Evolutionary conservation across 2,329 filamentous ascomycete genomes (phyloP), one percentile per base, ranked within the genome.

Genomic region (Aspergillus aculeatinus): DNA sequence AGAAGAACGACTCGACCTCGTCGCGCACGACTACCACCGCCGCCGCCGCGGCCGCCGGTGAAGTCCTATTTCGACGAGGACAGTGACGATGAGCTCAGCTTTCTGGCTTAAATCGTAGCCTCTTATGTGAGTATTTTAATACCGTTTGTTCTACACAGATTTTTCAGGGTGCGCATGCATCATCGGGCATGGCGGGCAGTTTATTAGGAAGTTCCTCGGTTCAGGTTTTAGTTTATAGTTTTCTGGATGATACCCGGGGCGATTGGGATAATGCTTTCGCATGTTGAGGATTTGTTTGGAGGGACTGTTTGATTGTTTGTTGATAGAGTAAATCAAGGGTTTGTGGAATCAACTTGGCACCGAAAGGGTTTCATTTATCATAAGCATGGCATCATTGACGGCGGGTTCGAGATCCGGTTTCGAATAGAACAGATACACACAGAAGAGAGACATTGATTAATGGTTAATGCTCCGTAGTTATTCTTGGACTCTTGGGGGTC

Each of bases 1-100:
- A 21, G 10, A 27, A 55, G 39, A 35, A 47, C 48, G 23, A 23
- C 51, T 42, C 56, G 42, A 2, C 19, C 29, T 16, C 33, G 33
- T 16, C 48, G 23, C 12, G 48, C 42, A 29, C 39, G 27, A 33
- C 7, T 57, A 58, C 62, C 50, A 10, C 33, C 11, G 31, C 61
- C 57, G 42, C 33, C 11, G 31, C 61, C 57, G 47, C 60, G 53
- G 42, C 61, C 58, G 12, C 62, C 58, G 12, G 58, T 66, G n/a
- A 68, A 72, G 48, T 65, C 73, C 12, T 71, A 63, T 49, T 69
- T 69, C 0, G 70, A 72, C 23, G 71, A 69, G 7, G 69, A 70
- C 25, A 76, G 74, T 48, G 73, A 77, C n/a, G 74, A 77, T 55
- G 74, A 77, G 62, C 66, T 77, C 21, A 76, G 72, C 63, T 76